A percentile compares a stretch with the other conserved stretches of the same genome.
Conservation (phyloP, 2,329 filamentous ascomycete genomes). For the Ophiognomonia clavigignenti-juglandacearum region DNA sequence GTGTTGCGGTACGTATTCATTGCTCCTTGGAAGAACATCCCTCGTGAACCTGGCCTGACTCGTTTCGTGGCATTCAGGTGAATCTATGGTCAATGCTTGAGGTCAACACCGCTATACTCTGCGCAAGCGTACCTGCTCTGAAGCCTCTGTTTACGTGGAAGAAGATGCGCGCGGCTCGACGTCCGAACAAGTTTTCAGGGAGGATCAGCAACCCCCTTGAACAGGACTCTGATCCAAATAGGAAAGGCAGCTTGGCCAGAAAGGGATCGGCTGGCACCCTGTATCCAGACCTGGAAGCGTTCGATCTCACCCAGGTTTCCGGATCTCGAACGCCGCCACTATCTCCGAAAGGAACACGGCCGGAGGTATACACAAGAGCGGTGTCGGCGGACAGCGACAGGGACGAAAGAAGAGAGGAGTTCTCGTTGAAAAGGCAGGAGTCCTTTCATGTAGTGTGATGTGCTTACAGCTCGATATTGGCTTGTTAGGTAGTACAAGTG, state of each 20-base stretch:
- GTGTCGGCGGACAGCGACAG: too few species aligned
- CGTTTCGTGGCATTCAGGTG: conserved; percentile 19
- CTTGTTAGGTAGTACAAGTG: too few species aligned
- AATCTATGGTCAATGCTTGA: conserved; percentile 44
- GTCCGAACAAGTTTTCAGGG: background rate
- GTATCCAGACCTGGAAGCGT: background rate
- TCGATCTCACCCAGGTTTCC: conserved; percentile 2
- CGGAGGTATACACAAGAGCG: too few species aligned
- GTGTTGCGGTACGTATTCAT: conserved; percentile 3
- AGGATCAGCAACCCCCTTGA: background rate
- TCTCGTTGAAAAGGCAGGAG: too few species aligned
- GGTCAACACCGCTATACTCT: conserved; percentile 44
- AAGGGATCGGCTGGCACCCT: background rate
- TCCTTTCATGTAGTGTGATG: too few species aligned
- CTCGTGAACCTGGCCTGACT: background rate
- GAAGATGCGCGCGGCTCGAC: background rate
- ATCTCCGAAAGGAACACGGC: too few species aligned
- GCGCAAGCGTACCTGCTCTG: conserved; percentile 43
- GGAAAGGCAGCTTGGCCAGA: background rate
- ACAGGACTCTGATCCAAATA: background rate
- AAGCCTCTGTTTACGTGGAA: conserved; percentile 37
- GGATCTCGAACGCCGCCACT: background rate
- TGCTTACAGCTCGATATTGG: too few species aligned
- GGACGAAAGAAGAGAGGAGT: too few species aligned
- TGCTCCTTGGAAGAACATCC: too few species aligned